Base-by-base conservation (phyloP, 2,329 filamentous ascomycete species). In the Fusarium sp. region DNA sequence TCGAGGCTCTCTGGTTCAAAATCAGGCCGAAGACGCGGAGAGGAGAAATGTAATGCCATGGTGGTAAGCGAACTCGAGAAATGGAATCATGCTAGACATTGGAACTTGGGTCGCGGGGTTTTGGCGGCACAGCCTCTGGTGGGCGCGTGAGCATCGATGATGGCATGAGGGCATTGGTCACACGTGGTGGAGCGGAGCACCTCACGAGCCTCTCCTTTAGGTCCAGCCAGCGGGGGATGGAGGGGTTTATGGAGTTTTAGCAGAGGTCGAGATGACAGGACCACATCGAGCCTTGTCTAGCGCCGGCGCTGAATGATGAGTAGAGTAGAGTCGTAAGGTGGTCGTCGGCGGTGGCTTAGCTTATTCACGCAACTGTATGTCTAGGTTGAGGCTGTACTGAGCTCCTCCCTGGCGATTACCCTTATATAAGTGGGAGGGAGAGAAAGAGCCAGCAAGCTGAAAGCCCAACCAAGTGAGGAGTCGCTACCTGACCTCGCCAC, bases 111-210 rank as follows among this genome's bases (percentile, higher is more conserved):
- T 52, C 38, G 35, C 37, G 15, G 37, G 38, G 38, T 50, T 47
- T 43, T 59, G 32, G 52, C 66, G 50, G 57, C 59, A 66, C 66
- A 64, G 64, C 71, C 70, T 72, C 61, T 47, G 59, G 37, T 37
- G 63, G 56, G 63, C 65, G 66, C 60, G 65, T 68, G 67, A 63
- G 59, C 66, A 70, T 25, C n/a, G 50, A 67, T 61, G 45, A 65
- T 65, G 43, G 63, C 52, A 60, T 66, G 33, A 56, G 40, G 60
- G 43, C 56, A 65, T 63, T 71, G 63, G 68, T 70, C 73, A 75
- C 69, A 75, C 65, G 70, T 59, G 47, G 59, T 68, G 33, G 52
- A 56, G 60, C 47, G 33, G 52, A 56, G 57, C 47, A 59, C 22
- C 57, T 65, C 68, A 63, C 59, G 52, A 60, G 71, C 57, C 47